Evolutionary conservation across 2,329 filamentous ascomycete genomes (phyloP), one percentile per base, ranked within the genome.

Genomic region (Colletotrichum godetiae): DNA sequence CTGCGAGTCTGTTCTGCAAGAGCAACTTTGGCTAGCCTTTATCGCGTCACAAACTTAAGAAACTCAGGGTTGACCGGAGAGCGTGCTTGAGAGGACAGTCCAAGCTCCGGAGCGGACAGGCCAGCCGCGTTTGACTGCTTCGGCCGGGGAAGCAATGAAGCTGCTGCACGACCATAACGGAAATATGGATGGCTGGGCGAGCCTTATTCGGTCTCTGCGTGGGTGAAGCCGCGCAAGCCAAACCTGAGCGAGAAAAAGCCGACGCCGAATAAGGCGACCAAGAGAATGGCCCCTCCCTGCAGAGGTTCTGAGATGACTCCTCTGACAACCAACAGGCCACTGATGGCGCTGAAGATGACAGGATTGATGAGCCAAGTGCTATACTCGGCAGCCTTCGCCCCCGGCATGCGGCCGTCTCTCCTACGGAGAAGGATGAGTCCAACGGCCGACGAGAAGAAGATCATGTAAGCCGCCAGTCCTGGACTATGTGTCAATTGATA

Each of bases 231-330:
- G 56, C 76, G 76, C 72, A 72, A 70, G 73, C 76, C 74, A 67
- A 78, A 76, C 63, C 68, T 78, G 57, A 76, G 70, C 46, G 55
- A 75, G 70, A 79, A 77, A 19, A 76, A 71, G 67, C 67, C 78
- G 67, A 80, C 68, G 69, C 78, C 77, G 13, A 78, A 71, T 11
- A 76, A 58, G 68, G 77, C 77, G 75, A 78, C 78, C 60, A 76
- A 76, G 63, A 80, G 31, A 61, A 81, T 79, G 57, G 74, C 70
- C 53, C 78, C 77, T 68, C 76, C 78, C 73, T 80, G 79, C 60
- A 79, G 74, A 63, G 77, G 78, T 74, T 78, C 76, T 67, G 74
- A 77, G 37, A 78, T 74, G 53, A 75, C 67, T 73, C 77, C 81
- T 75, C 78, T 76, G 58, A 78, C 67, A 33, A 80, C 77, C 71